phyloP scores from a whole-genome alignment of 345 rosid genomes.

The Arabidopsis arenosa region DNA sequence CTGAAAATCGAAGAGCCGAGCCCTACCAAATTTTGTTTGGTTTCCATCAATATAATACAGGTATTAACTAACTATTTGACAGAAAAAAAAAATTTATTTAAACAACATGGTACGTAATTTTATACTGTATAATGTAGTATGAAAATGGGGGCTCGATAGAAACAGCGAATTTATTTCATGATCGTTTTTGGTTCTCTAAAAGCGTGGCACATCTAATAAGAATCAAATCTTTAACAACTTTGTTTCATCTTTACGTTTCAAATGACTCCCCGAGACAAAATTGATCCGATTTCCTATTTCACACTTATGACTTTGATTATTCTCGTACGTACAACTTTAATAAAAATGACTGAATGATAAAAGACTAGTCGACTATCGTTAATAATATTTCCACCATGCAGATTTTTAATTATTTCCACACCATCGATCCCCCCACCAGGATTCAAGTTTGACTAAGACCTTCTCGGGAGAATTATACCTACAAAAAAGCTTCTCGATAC shows the following conservation, averaged over 20 bases:
- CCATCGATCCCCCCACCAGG: background rate
- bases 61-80: background rate
- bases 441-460: background rate
- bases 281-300: background rate
- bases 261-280: background rate
- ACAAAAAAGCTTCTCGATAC: background rate
- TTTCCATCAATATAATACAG: background rate
- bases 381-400: background rate
- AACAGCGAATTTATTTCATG: slow-evolving; percentile 12
- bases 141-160: slow-evolving; percentile 1
- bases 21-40: background rate
- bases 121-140: no score
- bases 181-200: slow-evolving; percentile 39
- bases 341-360: background rate
- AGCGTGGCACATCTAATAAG: slow-evolving; percentile 23
- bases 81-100: background rate
- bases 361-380: background rate
- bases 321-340: slow-evolving; percentile 13
- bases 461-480: background rate
- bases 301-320: background rate
- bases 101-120: background rate
- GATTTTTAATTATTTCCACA: background rate
- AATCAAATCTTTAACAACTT: slow-evolving; percentile 31
- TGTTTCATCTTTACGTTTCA: slow-evolving; percentile 42
- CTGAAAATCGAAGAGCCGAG: background rate